These are phyloP conservation scores for Mucuna pruriens DNA, from an alignment of 306 rosid genomes.

Conservation along the genomic window DNA sequence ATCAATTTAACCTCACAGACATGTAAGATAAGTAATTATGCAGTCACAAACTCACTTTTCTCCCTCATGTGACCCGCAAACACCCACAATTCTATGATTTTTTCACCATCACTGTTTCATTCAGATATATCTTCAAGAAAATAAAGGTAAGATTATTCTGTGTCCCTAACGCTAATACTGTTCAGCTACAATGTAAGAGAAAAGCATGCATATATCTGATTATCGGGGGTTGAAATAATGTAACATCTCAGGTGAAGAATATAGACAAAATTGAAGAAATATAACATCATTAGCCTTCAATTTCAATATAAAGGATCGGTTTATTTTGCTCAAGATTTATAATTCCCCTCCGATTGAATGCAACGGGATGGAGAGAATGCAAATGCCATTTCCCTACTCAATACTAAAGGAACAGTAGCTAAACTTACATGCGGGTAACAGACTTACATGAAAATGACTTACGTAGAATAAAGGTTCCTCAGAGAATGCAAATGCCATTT, in stretches of 20 bases:
- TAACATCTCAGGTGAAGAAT: conserved; percentile 10
- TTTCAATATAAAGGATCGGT: no score
- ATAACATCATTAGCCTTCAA: background rate
- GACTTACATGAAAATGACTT: background rate
- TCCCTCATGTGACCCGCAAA: no score
- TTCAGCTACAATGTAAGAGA: conserved; percentile 16
- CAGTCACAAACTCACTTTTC: no score
- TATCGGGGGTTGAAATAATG: conserved; percentile 3
- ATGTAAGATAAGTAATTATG: no score
- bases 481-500: no score
- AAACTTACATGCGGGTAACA: background rate
- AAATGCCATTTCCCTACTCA: conserved; percentile 68
- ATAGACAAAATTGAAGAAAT: conserved; percentile 22
- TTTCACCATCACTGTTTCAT: no score
- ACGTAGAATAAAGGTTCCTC: background rate
- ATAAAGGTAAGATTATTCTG: conserved; percentile 66
- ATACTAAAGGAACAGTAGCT: background rate
- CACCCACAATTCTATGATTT: no score
- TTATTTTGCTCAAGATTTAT: conserved; percentile 1
- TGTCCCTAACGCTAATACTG: background rate
- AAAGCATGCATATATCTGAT: conserved; percentile 14
- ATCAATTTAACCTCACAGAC: no score
- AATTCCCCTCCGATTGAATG: background rate
- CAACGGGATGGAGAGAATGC: conserved; percentile 87
- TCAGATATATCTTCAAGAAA: conserved; percentile 92